Percentiles rank a stretch among this genome's conserved stretches.
These are phyloP conservation scores for Fusarium sp. DNA, from an alignment of 2,329 filamentous ascomycete species.

Conservation along the genomic window DNA sequence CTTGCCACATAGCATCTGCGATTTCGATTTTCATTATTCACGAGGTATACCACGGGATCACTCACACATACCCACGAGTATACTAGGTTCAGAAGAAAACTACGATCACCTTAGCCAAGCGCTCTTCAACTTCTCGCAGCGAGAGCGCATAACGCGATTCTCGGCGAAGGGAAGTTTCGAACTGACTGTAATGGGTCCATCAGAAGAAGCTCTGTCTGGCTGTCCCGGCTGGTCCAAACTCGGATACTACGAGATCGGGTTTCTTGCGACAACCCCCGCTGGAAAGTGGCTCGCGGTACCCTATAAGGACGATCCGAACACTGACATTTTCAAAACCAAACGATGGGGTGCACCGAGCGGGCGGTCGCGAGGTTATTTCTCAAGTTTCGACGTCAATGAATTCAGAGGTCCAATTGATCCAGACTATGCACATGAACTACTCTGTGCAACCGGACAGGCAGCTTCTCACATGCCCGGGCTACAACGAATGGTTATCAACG, in stretches of 20 bases:
- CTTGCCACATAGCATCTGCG: neutral
- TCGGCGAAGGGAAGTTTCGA: constrained; percentile 3
- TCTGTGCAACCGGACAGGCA: neutral
- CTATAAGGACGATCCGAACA: neutral
- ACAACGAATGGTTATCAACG: neutral
- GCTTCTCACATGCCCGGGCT: neutral
- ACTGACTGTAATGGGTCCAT: neutral
- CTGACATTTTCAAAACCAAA: neutral
- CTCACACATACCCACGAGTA: neutral
- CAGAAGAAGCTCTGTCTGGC: neutral
- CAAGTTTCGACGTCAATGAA: neutral
- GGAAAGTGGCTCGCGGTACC: constrained; percentile 4
- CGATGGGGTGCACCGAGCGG: neutral
- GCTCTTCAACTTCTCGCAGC: constrained; percentile 7
- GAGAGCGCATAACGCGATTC: neutral
- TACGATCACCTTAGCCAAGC: neutral
- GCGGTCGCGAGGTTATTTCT: neutral
- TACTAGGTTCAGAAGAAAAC: neutral
- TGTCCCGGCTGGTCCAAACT: neutral
- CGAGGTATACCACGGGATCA: constrained; percentile 3
- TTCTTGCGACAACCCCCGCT: neutral
- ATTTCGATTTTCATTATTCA: constrained; percentile 13
- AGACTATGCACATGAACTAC: neutral
- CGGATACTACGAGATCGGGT: neutral
- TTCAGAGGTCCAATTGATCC: constrained; percentile 14